Evolutionary conservation across 2,329 filamentous ascomycete species (phyloP).

Genomic region (Chrysosporium keratinophilum): DNA sequence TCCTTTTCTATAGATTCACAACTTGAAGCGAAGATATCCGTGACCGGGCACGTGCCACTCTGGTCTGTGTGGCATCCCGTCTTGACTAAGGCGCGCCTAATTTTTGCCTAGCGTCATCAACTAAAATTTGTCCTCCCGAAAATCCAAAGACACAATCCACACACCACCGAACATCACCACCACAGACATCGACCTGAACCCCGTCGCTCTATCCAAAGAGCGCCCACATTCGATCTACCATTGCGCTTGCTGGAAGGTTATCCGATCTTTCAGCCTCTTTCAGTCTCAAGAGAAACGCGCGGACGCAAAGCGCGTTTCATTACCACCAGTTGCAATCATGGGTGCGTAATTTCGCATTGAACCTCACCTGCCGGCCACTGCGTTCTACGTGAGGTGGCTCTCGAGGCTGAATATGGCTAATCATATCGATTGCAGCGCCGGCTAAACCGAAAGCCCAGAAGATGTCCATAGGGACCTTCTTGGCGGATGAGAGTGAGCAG

Average conservation of each 20-base stretch:
- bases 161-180: not conserved
- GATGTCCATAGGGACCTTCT: conserved; percentile 95
- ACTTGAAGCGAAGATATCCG: too few species aligned
- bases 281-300: conserved; percentile 32
- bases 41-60: not conserved
- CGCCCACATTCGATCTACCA: conserved; percentile 18
- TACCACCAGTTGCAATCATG: conserved; percentile 49
- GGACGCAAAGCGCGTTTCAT: conserved; percentile 30
- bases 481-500: conserved; percentile 75
- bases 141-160: conserved; percentile 13
- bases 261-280: conserved; percentile 20
- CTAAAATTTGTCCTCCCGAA: conserved; percentile 19
- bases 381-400: not conserved
- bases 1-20: too few species aligned
- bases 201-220: conserved; percentile 14
- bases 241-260: conserved; percentile 18
- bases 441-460: conserved; percentile 91
- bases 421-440: conserved; percentile 52
- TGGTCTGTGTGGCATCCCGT: conserved; percentile 6
- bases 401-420: conserved; percentile 7
- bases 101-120: conserved; percentile 18
- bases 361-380: not conserved
- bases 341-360: conserved; percentile 29
- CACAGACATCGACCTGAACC: conserved; percentile 2
- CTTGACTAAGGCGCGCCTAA: conserved; percentile 9